A percentile compares a stretch with the other conserved stretches of the same genome.
phyloP scores from a whole-genome alignment of 805 yeast genomes.

The Saturnispora mendoncae region DNA sequence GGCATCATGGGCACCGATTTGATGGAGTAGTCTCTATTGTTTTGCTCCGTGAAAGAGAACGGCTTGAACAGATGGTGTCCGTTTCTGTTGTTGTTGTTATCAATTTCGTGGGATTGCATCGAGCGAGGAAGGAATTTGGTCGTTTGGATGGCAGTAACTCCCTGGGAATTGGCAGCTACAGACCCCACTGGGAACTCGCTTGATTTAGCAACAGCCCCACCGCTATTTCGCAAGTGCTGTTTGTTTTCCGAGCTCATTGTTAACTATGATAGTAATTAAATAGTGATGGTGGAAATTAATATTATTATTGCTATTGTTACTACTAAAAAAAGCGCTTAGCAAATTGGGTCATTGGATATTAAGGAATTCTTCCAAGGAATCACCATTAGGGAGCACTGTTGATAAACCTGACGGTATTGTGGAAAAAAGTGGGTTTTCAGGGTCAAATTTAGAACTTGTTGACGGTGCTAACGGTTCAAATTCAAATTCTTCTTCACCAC shows the following conservation, averaged over 20 bases:
- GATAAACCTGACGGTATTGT: constrained; percentile 29
- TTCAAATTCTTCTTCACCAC: neutral
- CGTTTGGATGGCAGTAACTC: no score
- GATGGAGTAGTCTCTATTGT: constrained; percentile 1
- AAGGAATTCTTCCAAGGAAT: neutral
- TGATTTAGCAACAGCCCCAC: neutral
- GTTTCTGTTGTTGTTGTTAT: neutral
- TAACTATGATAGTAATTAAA: no score
- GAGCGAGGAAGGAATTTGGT: neutral
- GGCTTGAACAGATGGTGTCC: constrained; percentile 4
- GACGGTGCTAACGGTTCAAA: no score
- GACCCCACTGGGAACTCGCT: no score
- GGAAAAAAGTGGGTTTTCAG: neutral
- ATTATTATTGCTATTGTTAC: constrained; percentile 12
- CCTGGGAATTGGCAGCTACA: no score
- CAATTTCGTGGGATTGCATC: neutral
- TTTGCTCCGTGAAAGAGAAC: constrained; percentile 1
- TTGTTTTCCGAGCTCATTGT: neutral
- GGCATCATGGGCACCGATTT: constrained; percentile 4
- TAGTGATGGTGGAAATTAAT: no score
- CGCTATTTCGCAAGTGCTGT: neutral
- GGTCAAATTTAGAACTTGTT: neutral
- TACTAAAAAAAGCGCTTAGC: constrained; percentile 2
- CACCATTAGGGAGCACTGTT: constrained; percentile 19
- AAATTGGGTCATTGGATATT: neutral